These are phyloP conservation scores for Candida piceae DNA, from an alignment of 805 yeast genomes.

Conservation along the genomic window DNA sequence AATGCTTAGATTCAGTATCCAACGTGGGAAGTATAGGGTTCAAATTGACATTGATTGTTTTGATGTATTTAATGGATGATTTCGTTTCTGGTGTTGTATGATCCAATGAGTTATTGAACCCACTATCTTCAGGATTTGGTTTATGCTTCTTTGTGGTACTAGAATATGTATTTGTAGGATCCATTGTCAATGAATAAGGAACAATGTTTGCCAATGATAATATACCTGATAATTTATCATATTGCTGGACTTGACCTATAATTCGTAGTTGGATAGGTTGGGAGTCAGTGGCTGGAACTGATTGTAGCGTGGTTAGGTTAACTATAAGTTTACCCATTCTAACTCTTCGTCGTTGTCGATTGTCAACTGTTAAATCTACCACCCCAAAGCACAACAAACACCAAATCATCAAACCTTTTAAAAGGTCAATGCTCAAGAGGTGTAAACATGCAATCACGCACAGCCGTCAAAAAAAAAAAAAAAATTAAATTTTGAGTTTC, in stretches of 20 bases:
- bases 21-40: slow-evolving; percentile 5
- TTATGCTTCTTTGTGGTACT: not conserved
- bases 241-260: slow-evolving; percentile 18
- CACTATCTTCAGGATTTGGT: not conserved
- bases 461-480: not conserved
- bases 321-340: slow-evolving; percentile 20
- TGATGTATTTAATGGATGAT: not conserved
- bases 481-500: too few species aligned
- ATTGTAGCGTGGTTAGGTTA: slow-evolving; percentile 10
- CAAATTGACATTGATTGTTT: slow-evolving; percentile 7
- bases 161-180: not conserved
- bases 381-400: too few species aligned
- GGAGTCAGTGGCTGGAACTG: slow-evolving; percentile 5
- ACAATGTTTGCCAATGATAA: slow-evolving; percentile 13
- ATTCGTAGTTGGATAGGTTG: slow-evolving; percentile 16
- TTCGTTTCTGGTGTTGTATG: too few species aligned
- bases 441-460: too few species aligned
- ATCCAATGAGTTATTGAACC: too few species aligned
- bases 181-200: slow-evolving; percentile 3
- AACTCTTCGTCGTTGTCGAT: too few species aligned
- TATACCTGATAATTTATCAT: slow-evolving; percentile 12
- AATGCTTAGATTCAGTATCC: slow-evolving; percentile 5
- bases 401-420: too few species aligned
- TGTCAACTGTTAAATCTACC: too few species aligned
- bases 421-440: too few species aligned